Base-by-base conservation (phyloP, 108 stramenopile species). In the Nitzschia palea region DNA sequence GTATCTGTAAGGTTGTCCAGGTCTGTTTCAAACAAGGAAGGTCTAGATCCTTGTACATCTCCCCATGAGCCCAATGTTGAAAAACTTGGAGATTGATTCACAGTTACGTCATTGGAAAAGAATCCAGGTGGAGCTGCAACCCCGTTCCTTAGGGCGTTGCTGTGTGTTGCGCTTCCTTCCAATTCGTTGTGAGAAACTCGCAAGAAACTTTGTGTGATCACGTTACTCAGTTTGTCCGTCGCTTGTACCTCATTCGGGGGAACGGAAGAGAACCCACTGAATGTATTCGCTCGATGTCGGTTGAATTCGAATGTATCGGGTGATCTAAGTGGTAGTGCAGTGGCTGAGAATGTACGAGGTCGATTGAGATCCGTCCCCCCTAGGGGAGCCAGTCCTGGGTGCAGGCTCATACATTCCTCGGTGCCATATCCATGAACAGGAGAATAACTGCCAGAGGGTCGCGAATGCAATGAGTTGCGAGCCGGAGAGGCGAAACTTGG, bases 311-410 rank as follows among this genome's bases (percentile, higher is more conserved):
- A 67, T 15, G 55, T 44, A 44, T 48, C 74, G 26, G 60, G 64
- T 5, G 71, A 74, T 4, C 62, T 52, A 0, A 68, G 26, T 20
- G 79, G 71, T 51, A 80, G 28, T 0, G 78, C 68, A 29, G 65
- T 51, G 0, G 71, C 61, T 6, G 79, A 80, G 1, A 67, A 56
- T 14, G 79, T 80, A 9, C 79, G 54, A 22, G 56, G 34, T 4
- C 79, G 71, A 45, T 80, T 80, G 22, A 42, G 43, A 26, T 52
- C 60, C 32, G 47, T 48, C 23, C 44, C 65, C 1, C 61, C 42
- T 26, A 81, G 35, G 6, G 73, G 74, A 15, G 79, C 74, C 80
- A 88, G 68, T 23, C 67, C 63, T 50, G 65, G 55, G 0, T 29
- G 14, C 25, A 36, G 51, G 32, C 65, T 52, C 6, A 64, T 28